Conservation (phyloP, 805 yeast genomes). For the Yarrowia deformans region DNA sequence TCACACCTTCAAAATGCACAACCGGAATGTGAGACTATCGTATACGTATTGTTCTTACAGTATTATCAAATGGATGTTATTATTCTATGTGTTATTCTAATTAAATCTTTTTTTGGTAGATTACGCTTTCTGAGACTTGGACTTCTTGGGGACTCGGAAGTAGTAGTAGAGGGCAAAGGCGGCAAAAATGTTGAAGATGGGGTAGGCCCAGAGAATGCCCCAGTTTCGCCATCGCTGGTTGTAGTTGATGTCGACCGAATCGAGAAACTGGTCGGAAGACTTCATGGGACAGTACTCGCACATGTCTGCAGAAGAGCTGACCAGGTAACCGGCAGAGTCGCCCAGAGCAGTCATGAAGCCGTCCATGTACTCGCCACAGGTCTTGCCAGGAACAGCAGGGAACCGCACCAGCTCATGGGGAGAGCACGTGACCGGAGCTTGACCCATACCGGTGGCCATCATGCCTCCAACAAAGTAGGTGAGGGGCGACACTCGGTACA, state of each 20-base stretch:
- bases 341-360: constrained; percentile 52
- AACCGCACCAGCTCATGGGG: constrained; percentile 57
- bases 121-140: constrained; percentile 30
- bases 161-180: constrained; percentile 64
- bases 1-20: no score
- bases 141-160: constrained; percentile 68
- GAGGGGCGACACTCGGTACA: constrained; percentile 73
- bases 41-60: no score
- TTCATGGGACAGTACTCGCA: constrained; percentile 69
- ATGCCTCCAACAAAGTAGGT: constrained; percentile 71
- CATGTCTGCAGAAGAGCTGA: constrained; percentile 55
- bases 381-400: constrained; percentile 61
- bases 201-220: constrained; percentile 62
- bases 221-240: constrained; percentile 62
- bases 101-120: neutral
- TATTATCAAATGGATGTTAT: neutral
- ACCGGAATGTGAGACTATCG: no score
- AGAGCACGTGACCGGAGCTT: constrained; percentile 58
- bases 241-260: constrained; percentile 47
- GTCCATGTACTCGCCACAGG: constrained; percentile 64
- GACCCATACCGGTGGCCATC: constrained; percentile 57
- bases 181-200: constrained; percentile 56
- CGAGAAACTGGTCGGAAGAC: constrained; percentile 67
- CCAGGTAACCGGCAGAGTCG: constrained; percentile 55
- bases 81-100: neutral